phyloP scores from a whole-genome alignment of 1,284 basidiomycete species.

The Papiliotrema terrestris region DNA sequence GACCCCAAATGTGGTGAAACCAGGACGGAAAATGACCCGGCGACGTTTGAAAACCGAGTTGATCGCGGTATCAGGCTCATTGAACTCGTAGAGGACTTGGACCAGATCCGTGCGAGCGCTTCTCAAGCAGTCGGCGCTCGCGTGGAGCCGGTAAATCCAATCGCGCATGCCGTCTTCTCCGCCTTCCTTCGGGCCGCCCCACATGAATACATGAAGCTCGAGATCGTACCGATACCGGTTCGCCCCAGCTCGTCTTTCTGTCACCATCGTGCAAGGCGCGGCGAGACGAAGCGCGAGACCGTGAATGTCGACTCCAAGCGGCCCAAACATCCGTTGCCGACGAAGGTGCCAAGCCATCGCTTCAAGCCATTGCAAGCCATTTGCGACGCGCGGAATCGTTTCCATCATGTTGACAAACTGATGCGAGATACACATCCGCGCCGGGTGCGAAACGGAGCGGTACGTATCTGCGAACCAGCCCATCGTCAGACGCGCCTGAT shows the following conservation, averaged over 20 bases:
- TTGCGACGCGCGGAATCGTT: not conserved
- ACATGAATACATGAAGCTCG: constrained; percentile 8
- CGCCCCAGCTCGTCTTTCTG: not conserved
- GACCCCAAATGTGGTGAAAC: constrained; percentile 3
- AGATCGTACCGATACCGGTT: not conserved
- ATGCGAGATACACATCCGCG: not conserved
- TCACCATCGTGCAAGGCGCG: not conserved
- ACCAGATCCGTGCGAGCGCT: not conserved
- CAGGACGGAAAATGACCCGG: constrained; percentile 3
- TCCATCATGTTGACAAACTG: not conserved
- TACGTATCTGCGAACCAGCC: constrained; percentile 11
- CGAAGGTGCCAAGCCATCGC: not conserved
- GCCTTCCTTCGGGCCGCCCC: constrained; percentile 1
- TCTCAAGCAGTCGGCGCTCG: not conserved
- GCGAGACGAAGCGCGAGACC: constrained; percentile 1
- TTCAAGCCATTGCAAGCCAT: constrained; percentile 5
- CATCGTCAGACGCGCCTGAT: not conserved
- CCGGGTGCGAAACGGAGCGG: not conserved
- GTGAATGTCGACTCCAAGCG: constrained; percentile 3
- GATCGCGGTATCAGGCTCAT: not conserved
- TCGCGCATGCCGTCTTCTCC: not conserved
- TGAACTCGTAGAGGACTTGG: not conserved
- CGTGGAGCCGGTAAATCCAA: not conserved
- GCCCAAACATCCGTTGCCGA: not conserved
- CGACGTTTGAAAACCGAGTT: not conserved